phyloP scores from a whole-genome alignment of 106 monocot species.

The Alisma plantagoaquatica region DNA sequence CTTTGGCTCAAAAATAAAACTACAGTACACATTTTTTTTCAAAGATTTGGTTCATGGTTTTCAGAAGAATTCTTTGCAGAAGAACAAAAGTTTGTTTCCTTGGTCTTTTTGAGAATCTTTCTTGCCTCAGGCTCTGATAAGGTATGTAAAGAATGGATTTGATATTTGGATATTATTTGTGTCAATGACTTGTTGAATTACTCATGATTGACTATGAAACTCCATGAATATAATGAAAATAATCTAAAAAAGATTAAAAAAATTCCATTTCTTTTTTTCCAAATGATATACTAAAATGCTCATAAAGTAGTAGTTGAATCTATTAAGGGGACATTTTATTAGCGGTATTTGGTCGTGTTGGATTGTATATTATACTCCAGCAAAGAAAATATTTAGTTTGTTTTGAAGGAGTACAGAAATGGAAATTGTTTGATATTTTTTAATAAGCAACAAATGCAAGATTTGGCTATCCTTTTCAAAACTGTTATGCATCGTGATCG shows the following conservation, averaged over 20 bases:
- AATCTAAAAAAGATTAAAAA: neutral
- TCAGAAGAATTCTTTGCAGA: constrained; percentile 24
- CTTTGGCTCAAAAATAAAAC: neutral
- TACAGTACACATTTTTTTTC: neutral
- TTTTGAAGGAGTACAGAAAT: too few relatives aligned
- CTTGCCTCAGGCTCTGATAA: neutral
- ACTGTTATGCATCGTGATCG: too few relatives aligned
- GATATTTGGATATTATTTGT: neutral
- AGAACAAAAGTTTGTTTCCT: constrained; percentile 20
- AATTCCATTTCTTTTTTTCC: too few relatives aligned
- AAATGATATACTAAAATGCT: too few relatives aligned
- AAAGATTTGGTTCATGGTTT: constrained; percentile 6
- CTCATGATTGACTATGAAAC: neutral
- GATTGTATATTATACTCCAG: too few relatives aligned
- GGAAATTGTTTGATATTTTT: too few relatives aligned
- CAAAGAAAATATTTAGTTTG: too few relatives aligned
- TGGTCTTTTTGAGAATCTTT: constrained; percentile 12
- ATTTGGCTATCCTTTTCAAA: too few relatives aligned
- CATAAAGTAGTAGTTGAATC: too few relatives aligned
- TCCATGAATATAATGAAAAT: neutral
- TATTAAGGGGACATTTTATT: too few relatives aligned
- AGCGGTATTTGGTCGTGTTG: too few relatives aligned
- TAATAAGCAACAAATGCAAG: too few relatives aligned
- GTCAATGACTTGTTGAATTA: neutral
- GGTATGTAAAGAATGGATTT: neutral